Evolutionary conservation across 305 asterid genomes (phyloP).

Genomic region (Plantago lanceolata): DNA sequence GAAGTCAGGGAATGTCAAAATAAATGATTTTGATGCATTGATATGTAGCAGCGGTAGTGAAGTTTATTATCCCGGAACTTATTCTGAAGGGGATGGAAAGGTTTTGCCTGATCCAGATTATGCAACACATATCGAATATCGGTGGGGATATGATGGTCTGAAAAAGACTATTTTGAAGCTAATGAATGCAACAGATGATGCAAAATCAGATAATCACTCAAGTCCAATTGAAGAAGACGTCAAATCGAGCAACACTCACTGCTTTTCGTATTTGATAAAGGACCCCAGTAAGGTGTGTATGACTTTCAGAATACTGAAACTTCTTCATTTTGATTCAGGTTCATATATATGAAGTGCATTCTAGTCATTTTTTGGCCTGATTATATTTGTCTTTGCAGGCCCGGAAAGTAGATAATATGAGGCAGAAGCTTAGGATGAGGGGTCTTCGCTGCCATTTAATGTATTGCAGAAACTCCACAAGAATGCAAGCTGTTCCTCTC

Average conservation of each 20-base stretch:
- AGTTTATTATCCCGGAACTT: constrained; percentile 66
- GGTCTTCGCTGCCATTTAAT: constrained; percentile 86
- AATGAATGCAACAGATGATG: constrained; percentile 46
- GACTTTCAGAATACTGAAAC: background rate
- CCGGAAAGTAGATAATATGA: constrained; percentile 70
- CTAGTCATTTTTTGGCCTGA: background rate
- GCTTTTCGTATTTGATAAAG: constrained; percentile 65
- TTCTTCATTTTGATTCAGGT: background rate
- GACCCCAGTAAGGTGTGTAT: constrained; percentile 51
- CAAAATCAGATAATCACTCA: constrained; percentile 27
- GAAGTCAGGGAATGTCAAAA: constrained; percentile 47
- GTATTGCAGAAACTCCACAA: constrained; percentile 77
- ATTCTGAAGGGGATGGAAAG: constrained; percentile 49
- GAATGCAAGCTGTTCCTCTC: constrained; percentile 78
- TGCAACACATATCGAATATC: constrained; percentile 66
- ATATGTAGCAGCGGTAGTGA: constrained; percentile 91
- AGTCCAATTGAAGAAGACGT: constrained; percentile 48
- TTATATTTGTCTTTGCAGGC: constrained; percentile 53
- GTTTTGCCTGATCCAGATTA: constrained; percentile 61
- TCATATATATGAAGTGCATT: background rate
- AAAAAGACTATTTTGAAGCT: constrained; percentile 78
- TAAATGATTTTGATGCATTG: constrained; percentile 67
- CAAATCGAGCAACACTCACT: constrained; percentile 62
- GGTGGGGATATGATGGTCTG: constrained; percentile 86
- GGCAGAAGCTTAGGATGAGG: constrained; percentile 86